Evolutionary conservation across 2,329 filamentous ascomycete genomes (phyloP).

Genomic region (Domatiomyces globalis): DNA sequence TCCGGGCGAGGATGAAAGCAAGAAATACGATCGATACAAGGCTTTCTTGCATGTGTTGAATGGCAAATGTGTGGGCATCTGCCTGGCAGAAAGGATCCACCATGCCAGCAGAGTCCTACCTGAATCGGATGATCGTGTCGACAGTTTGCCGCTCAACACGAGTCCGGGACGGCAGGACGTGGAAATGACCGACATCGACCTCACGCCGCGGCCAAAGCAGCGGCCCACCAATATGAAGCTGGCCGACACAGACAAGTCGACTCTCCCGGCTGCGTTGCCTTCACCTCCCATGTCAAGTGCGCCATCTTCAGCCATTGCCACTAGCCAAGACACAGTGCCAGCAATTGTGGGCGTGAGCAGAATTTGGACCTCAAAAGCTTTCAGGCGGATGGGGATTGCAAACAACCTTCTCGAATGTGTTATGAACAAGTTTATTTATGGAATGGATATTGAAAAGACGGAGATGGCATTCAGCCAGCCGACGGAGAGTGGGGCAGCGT

Average conservation of each 20-base stretch:
- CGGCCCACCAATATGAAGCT: conserved; percentile 11
- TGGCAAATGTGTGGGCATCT: conserved; percentile 47
- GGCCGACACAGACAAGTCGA: conserved; percentile 9
- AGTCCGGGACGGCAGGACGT: conserved; percentile 8
- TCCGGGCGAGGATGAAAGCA: conserved; percentile 22
- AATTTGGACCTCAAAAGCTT: conserved; percentile 48
- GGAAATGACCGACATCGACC: conserved; percentile 8
- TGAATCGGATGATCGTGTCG: neutral
- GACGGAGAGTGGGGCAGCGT: conserved; percentile 44
- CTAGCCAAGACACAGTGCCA: conserved; percentile 29
- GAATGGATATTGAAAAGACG: conserved; percentile 40
- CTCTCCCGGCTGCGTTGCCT: conserved; percentile 4
- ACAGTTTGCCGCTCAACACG: neutral
- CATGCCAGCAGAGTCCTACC: conserved; percentile 37
- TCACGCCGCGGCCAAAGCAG: conserved; percentile 4
- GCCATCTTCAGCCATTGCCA: conserved; percentile 31
- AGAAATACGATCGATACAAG: conserved; percentile 38
- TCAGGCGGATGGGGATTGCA: conserved; percentile 44
- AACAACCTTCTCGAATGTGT: conserved; percentile 43
- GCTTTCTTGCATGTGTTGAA: conserved; percentile 48
- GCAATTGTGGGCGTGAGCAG: conserved; percentile 49
- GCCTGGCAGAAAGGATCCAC: conserved; percentile 47
- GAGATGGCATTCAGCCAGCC: conserved; percentile 51
- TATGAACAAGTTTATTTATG: conserved; percentile 41
- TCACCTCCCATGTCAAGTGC: conserved; percentile 5